Conservation (phyloP, 1,284 basidiomycete species). For the Tilletia caries region DNA sequence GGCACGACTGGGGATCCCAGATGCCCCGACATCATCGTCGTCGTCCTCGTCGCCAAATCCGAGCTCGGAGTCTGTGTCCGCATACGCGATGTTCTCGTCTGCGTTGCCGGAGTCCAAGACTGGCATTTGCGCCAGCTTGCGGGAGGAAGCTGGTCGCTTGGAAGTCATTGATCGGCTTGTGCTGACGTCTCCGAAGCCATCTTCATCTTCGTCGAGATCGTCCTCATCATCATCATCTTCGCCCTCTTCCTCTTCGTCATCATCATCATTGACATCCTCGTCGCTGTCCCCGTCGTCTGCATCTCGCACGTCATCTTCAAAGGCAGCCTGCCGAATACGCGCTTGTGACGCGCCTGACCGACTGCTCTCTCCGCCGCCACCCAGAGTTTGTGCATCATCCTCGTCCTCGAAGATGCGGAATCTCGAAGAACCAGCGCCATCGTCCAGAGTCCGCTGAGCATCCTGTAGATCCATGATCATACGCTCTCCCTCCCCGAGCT, state of each 20-base stretch:
- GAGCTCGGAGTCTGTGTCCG: slow-evolving; percentile 53
- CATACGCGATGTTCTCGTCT: slow-evolving; percentile 44
- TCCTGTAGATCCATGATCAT: slow-evolving; percentile 98
- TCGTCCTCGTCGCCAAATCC: slow-evolving; percentile 48
- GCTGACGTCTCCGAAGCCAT: slow-evolving; percentile 21
- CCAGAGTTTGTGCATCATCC: slow-evolving; percentile 56
- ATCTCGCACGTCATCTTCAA: slow-evolving; percentile 35
- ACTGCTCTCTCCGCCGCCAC: slow-evolving; percentile 35
- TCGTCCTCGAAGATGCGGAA: slow-evolving; percentile 79
- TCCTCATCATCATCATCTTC: slow-evolving; percentile 37
- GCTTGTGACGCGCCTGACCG: slow-evolving; percentile 30
- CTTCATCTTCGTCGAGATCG: slow-evolving; percentile 18
- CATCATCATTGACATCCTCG: slow-evolving; percentile 36
- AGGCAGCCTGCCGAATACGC: slow-evolving; percentile 48
- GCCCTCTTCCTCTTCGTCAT: slow-evolving; percentile 40
- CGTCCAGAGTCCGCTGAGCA: slow-evolving; percentile 74
- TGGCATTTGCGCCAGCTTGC: slow-evolving; percentile 24
- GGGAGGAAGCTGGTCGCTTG: slow-evolving; percentile 18
- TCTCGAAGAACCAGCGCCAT: slow-evolving; percentile 70
- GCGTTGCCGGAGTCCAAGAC: not conserved
- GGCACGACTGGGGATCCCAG: slow-evolving; percentile 37
- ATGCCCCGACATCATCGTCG: slow-evolving; percentile 28
- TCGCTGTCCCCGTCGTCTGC: slow-evolving; percentile 51
- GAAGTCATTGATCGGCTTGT: not conserved
- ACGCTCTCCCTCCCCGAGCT: slow-evolving; percentile 78